A percentile compares a stretch with the other conserved stretches of the same genome.
phyloP scores from a whole-genome alignment of 345 rosid species.

The Gossypium anomalum region DNA sequence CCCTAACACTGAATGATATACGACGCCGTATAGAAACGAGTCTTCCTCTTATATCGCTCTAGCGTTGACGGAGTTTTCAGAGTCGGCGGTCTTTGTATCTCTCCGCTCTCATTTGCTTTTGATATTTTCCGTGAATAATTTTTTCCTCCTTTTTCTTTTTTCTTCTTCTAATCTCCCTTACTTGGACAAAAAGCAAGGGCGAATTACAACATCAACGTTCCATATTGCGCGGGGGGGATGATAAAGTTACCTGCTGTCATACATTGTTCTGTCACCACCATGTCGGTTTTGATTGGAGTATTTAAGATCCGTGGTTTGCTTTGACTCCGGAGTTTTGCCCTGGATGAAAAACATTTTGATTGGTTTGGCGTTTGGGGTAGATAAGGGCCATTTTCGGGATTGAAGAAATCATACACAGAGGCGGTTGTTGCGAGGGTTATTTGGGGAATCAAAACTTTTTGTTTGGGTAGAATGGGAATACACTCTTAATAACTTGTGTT shows the following conservation, averaged over 20 bases:
- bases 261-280: not conserved
- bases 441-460: not conserved
- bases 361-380: not conserved
- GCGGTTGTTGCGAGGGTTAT: not conserved
- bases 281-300: not conserved
- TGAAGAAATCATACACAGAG: not conserved
- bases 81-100: not conserved
- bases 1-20: not conserved
- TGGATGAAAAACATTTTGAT: not conserved
- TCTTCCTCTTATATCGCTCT: not conserved
- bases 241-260: not conserved
- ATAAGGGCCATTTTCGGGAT: not conserved
- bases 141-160: not conserved
- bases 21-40: not conserved
- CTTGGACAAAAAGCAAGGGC: slow-evolving; percentile 4
- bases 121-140: not conserved
- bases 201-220: not conserved
- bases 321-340: not conserved
- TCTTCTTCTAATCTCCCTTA: not conserved
- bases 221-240: not conserved
- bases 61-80: not conserved
- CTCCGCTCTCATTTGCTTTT: not conserved
- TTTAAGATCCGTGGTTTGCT: not conserved
- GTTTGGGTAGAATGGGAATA: not conserved
- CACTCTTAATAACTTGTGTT: not conserved